Evolutionary conservation across 805 yeast genomes (phyloP).

Genomic region (Candida alai): DNA sequence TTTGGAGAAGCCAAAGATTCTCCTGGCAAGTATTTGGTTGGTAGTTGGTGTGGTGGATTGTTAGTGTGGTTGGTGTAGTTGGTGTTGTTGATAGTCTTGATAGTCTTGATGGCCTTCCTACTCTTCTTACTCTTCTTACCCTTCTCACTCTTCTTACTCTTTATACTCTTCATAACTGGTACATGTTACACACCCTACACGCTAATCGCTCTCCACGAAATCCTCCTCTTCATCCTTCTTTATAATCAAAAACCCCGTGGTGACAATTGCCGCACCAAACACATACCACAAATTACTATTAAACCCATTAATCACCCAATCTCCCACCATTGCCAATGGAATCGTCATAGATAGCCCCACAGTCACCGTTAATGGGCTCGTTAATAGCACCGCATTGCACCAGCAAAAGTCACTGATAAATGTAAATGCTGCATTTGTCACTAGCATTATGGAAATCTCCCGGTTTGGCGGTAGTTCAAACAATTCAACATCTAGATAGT

Average conservation of each 20-base stretch:
- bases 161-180: no score
- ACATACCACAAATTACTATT: slow-evolving; percentile 59
- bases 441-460: slow-evolving; percentile 49
- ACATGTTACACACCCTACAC: no score
- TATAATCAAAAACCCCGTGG: slow-evolving; percentile 77
- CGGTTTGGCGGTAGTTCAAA: slow-evolving; percentile 65
- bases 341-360: slow-evolving; percentile 92
- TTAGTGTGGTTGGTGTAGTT: no score
- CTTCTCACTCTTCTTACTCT: no score
- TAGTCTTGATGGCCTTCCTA: no score
- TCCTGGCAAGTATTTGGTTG: no score
- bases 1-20: no score
- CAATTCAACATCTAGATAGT: slow-evolving; percentile 60
- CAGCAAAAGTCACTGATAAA: slow-evolving; percentile 89
- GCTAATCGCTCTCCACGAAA: no score
- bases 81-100: no score
- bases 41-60: no score
- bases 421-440: slow-evolving; percentile 70
- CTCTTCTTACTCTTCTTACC: no score
- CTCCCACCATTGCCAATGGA: slow-evolving; percentile 93
- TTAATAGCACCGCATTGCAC: slow-evolving; percentile 92
- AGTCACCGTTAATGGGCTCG: slow-evolving; percentile 93
- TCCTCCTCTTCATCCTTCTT: slow-evolving; percentile 77
- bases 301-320: slow-evolving; percentile 67
- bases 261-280: slow-evolving; percentile 76